Base-by-base conservation (phyloP, 164 flowering plant species). In the grape (Vitis vinifera) region DNA sequence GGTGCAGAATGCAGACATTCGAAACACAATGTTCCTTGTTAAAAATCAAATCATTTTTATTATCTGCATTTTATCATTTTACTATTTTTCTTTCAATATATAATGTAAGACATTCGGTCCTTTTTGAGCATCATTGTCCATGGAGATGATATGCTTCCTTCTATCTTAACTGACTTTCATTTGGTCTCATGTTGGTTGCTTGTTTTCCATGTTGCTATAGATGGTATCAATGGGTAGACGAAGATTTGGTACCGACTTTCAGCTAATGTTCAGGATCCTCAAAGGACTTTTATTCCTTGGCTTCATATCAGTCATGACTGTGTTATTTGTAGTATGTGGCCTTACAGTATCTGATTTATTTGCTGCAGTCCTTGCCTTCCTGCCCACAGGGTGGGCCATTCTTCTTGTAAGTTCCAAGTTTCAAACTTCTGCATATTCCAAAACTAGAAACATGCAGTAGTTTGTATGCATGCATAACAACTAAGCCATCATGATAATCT, bases 341-440 rank as follows among this genome's bases (percentile, higher is more conserved):
- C 99, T 96, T 72, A 89, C 90, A 2, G 19, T 89, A 47, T 48
- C 84, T 8, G 99, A 96, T 70, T 16, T 96, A 57, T 87, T 93
- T 77, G 97, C 94, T 58, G 75, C 90, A 55, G 56, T 87, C 60
- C 90, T 91, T 59, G 96, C 92, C 70, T 96, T 96, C 84, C 29
- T 88, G 87, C 98, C 99, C 44, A 88, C 99, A 0, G 99, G 99
- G 47, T 96, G 99, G 99, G 97, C 94, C 65, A 31, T 95, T 78
- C 77, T 95, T 71, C 87, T 95, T 14, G 99, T 93, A 83, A 87
- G 94, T 88, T 31, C 47, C 19, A 63, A 47, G 37, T 47, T 61
- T 58, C 11, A 31, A 14, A 17, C 17, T 16, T 16, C 27, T 13
- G 17, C 9, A 57, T 19, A 14, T 57, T 15, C 60, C 27, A 19